Evolutionary conservation across 2,329 filamentous ascomycete genomes (phyloP).

Genomic region (Neurospora sp.): DNA sequence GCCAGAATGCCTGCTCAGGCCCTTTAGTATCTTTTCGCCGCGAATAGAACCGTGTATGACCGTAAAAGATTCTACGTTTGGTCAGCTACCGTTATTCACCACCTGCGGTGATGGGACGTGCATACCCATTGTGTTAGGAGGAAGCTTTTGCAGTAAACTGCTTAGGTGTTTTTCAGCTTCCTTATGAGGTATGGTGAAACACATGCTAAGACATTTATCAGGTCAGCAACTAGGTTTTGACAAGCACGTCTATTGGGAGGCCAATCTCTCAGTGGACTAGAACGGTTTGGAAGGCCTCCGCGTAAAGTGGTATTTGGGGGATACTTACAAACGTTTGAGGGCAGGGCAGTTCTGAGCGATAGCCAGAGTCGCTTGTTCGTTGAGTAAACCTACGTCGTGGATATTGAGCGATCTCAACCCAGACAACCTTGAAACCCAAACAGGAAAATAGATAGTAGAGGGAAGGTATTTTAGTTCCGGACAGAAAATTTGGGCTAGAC

Average conservation of each 20-base stretch:
- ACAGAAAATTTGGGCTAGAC: conserved; percentile 42
- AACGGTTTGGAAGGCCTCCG: neutral
- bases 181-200: conserved; percentile 35
- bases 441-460: conserved; percentile 39
- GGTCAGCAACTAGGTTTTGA: neutral
- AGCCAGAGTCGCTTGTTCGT: conserved; percentile 40
- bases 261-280: no score
- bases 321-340: conserved; percentile 42
- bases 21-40: conserved; percentile 43
- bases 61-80: conserved; percentile 37
- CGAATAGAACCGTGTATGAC: conserved; percentile 47
- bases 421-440: conserved; percentile 50
- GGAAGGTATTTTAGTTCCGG: conserved; percentile 35
- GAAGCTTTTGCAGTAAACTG: conserved; percentile 46
- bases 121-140: conserved; percentile 39
- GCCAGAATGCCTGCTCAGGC: conserved; percentile 34
- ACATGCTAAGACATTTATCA: conserved; percentile 24
- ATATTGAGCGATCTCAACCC: conserved; percentile 50
- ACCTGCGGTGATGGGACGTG: neutral
- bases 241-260: neutral
- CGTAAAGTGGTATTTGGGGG: neutral
- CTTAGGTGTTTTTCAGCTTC: conserved; percentile 50
- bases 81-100: neutral
- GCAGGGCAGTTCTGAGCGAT: conserved; percentile 49
- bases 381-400: conserved; percentile 51